These are phyloP conservation scores for Phoma sp. DNA, from an alignment of 2,329 filamentous ascomycete species.

Conservation along the genomic window DNA sequence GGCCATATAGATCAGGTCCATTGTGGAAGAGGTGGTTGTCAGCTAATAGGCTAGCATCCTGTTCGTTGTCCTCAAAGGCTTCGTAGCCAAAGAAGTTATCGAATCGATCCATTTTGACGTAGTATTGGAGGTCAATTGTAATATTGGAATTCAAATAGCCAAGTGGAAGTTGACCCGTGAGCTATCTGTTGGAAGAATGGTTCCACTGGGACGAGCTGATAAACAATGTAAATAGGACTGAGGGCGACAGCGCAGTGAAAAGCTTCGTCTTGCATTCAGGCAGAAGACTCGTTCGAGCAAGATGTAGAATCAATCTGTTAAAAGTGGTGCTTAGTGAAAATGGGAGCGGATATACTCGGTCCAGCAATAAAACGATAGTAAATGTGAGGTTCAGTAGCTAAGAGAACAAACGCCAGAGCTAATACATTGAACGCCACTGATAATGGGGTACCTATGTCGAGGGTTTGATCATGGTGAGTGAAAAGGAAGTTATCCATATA, in stretches of 20 bases:
- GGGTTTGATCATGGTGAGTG: neutral
- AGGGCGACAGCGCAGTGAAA: too few relatives aligned
- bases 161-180: too few relatives aligned
- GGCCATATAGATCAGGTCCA: neutral
- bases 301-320: neutral
- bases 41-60: neutral
- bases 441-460: neutral
- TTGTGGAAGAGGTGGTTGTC: constrained; percentile 2
- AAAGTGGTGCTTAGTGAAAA: neutral
- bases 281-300: neutral
- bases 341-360: too few relatives aligned
- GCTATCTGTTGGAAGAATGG: too few relatives aligned
- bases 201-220: too few relatives aligned
- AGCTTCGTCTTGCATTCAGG: too few relatives aligned
- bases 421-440: neutral
- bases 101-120: neutral
- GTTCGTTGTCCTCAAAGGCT: neutral
- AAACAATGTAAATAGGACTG: too few relatives aligned
- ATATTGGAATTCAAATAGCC: too few relatives aligned
- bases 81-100: neutral
- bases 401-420: neutral
- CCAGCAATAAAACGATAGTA: neutral
- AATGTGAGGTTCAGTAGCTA: neutral
- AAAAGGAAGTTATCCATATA: too few relatives aligned
- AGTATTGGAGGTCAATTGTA: too few relatives aligned